Evolutionary conservation across 1,284 basidiomycete genomes (phyloP).

Genomic region (Erythrobasidium hasegawianum): DNA sequence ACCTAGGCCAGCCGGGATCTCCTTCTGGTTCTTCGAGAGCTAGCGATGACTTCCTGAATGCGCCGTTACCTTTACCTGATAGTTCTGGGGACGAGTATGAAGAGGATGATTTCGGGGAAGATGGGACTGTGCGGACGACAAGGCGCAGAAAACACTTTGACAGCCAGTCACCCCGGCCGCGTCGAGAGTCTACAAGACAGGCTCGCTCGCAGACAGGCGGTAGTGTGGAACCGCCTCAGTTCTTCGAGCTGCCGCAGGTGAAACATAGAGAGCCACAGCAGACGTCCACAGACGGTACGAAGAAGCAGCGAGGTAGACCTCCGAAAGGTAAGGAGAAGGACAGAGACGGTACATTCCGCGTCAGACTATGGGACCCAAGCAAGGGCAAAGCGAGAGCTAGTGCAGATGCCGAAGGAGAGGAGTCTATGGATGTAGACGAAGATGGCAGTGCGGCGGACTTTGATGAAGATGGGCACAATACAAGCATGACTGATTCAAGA

Average conservation of each 20-base stretch:
- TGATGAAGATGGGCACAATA: constrained; percentile 6
- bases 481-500: too few relatives aligned
- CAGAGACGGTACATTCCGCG: background rate
- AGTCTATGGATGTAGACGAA: constrained; percentile 15
- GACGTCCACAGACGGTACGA: background rate
- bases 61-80: constrained; percentile 17
- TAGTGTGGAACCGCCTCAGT: background rate
- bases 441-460: constrained; percentile 8
- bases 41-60: constrained; percentile 29
- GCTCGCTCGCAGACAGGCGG: background rate
- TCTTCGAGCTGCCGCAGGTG: background rate
- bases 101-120: background rate
- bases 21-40: constrained; percentile 12
- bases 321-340: background rate
- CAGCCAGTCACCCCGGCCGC: background rate
- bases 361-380: constrained; percentile 3
- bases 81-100: constrained; percentile 30
- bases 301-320: background rate
- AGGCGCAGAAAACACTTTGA: background rate
- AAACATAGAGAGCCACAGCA: background rate
- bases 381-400: constrained; percentile 25
- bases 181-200: background rate
- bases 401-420: constrained; percentile 6
- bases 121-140: background rate
- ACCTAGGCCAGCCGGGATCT: background rate